Evolutionary conservation across 306 rosid species (phyloP), one percentile per base, ranked within the genome.

Genomic region (Coriaria nepalensis): DNA sequence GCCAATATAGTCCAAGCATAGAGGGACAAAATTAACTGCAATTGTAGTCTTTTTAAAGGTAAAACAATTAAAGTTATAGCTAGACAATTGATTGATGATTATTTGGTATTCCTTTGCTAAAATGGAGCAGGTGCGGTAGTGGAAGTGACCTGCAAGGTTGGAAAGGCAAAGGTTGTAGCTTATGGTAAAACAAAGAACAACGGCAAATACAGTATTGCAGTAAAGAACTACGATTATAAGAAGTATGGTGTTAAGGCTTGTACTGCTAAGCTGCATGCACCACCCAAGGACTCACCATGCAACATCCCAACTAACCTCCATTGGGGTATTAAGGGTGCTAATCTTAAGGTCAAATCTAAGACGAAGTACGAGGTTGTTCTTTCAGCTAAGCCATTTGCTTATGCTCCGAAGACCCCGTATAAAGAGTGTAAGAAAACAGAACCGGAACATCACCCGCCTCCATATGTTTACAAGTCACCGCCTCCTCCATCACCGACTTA

Each of bases 121-220:
- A 53, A 45, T 49, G 53, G 37, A 20, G 5, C 59, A 87, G 96
- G 82, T 55, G 95, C 84, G 20, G 68, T 76, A 33, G 95, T 88
- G 53, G 90, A 81, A 68, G 86, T 88, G 32, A 79, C 65, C 36
- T 88, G 95, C 69, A 64, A 79, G 63, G 86, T 67, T 0, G 96
- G 83, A 6, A 59, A 71, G 42, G 66, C 81, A 9, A 68, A 68
- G 13, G 67, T 83, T 29, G 77, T 44, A 50, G 88, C 86, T 0
- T 88, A 78, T 13, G 96, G 95, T 8, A 70, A 57, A 65, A 83
- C 96, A 0, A 88, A 88, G 63, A 76, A 37, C 64, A 88, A 88
- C 10, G 96, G 96, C 41, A 88, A 88, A 52, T 88, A 67, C 34
- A 75, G 83, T 50, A 57, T 88, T 45, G 51, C 75, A 0, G 50